A percentile compares a stretch with the other conserved stretches of the same genome.
These are phyloP conservation scores for Stylosanthes scabra DNA, from an alignment of 331 rosid genomes.

Conservation along the genomic window DNA sequence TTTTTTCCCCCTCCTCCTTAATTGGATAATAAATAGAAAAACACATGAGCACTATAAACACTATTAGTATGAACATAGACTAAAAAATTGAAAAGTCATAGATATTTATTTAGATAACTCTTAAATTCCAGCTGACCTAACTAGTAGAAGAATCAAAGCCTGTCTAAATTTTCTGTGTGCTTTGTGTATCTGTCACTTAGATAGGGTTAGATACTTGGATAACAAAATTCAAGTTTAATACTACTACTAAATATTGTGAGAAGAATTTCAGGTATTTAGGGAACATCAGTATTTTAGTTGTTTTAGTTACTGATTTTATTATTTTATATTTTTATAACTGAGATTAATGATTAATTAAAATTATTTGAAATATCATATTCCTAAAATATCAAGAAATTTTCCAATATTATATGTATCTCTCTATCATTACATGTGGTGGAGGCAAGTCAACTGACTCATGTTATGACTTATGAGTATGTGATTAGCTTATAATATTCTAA, in stretches of 20 bases:
- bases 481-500: background rate
- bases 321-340: too few relatives aligned
- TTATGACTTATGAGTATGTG: background rate
- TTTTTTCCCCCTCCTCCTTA: too few relatives aligned
- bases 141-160: background rate
- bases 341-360: too few relatives aligned
- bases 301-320: too few relatives aligned
- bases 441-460: constrained; percentile 29
- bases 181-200: background rate
- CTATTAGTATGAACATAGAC: background rate
- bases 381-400: too few relatives aligned
- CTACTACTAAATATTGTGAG: too few relatives aligned
- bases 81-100: background rate
- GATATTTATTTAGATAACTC: too few relatives aligned
- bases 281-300: too few relatives aligned
- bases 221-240: background rate
- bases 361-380: too few relatives aligned
- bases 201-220: background rate
- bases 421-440: background rate
- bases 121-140: background rate
- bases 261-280: too few relatives aligned
- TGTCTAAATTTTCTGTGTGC: background rate
- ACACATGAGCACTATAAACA: too few relatives aligned
- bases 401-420: background rate
- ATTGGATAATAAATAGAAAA: too few relatives aligned